These are phyloP conservation scores for Suillus bovinus DNA, from an alignment of 768 basidiomycete species.

Conservation along the genomic window DNA sequence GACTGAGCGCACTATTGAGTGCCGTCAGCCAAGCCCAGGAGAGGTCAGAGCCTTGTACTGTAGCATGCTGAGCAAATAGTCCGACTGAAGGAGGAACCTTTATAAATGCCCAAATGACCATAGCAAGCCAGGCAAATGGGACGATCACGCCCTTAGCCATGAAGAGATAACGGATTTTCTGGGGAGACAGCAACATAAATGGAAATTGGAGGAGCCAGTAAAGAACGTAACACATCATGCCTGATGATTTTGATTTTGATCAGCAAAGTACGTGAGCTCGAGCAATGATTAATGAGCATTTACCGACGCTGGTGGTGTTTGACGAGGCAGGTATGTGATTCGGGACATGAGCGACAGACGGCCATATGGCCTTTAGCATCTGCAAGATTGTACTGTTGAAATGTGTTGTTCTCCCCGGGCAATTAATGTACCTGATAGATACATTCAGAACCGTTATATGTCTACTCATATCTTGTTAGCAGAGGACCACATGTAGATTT, in stretches of 20 bases:
- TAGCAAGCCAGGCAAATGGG: conserved; percentile 64
- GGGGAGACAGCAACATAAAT: conserved; percentile 74
- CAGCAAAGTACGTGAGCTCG: not conserved
- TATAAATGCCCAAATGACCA: conserved; percentile 80
- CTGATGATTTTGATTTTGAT: conserved; percentile 29
- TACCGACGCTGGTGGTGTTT: conserved; percentile 64
- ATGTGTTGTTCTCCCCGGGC: not conserved
- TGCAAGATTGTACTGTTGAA: conserved; percentile 4
- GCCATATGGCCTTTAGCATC: conserved; percentile 86
- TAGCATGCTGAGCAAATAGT: conserved; percentile 52
- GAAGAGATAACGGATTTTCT: conserved; percentile 77
- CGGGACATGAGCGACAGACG: conserved; percentile 60
- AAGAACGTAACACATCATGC: conserved; percentile 74
- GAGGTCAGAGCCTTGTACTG: conserved; percentile 51
- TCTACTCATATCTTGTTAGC: conserved; percentile 28
- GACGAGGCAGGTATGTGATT: conserved; percentile 60
- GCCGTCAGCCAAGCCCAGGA: conserved; percentile 81
- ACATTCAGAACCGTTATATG: conserved; percentile 67
- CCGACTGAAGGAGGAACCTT: conserved; percentile 63
- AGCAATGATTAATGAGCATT: conserved; percentile 20
- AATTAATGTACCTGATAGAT: conserved; percentile 54
- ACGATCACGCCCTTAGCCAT: conserved; percentile 65
- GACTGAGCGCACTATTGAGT: conserved; percentile 75
- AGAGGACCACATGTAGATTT: not conserved
- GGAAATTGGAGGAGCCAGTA: conserved; percentile 81